Percentiles rank a stretch among this genome's conserved stretches.
Evolutionary conservation across 2,329 filamentous ascomycete species (phyloP).

Genomic region (Ophiostoma sp.): DNA sequence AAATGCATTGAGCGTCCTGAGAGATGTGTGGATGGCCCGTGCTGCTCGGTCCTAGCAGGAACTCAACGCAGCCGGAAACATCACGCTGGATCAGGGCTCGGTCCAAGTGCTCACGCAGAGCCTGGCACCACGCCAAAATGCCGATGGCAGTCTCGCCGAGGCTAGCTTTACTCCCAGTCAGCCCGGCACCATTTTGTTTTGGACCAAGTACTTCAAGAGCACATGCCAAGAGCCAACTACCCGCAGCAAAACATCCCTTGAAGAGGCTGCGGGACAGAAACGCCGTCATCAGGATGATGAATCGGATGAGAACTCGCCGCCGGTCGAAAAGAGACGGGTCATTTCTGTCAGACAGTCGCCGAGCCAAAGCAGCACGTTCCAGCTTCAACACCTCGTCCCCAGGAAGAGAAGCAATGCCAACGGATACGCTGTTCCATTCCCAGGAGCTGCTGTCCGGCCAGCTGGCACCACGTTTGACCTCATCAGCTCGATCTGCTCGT

Average conservation of each 20-base stretch:
- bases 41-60: neutral
- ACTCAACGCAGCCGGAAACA: constrained; percentile 4
- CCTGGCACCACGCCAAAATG: neutral
- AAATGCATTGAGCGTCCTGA: neutral
- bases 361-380: neutral
- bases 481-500: constrained; percentile 41
- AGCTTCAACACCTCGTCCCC: neutral
- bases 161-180: neutral
- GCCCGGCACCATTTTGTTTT: constrained; percentile 20
- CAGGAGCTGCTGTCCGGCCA: neutral
- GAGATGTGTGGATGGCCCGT: constrained; percentile 14
- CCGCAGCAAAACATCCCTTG: neutral
- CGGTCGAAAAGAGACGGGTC: constrained; percentile 4
- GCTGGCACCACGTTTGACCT: constrained; percentile 36
- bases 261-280: neutral
- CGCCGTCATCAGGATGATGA: neutral
- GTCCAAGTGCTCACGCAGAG: constrained; percentile 22
- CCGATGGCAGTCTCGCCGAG: neutral
- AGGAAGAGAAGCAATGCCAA: neutral
- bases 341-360: neutral
- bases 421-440: neutral
- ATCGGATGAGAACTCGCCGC: neutral
- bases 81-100: neutral
- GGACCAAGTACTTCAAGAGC: constrained; percentile 28
- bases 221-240: neutral